Evolutionary conservation across 768 basidiomycete species (phyloP).

Genomic region (Lyophyllum shimeji): DNA sequence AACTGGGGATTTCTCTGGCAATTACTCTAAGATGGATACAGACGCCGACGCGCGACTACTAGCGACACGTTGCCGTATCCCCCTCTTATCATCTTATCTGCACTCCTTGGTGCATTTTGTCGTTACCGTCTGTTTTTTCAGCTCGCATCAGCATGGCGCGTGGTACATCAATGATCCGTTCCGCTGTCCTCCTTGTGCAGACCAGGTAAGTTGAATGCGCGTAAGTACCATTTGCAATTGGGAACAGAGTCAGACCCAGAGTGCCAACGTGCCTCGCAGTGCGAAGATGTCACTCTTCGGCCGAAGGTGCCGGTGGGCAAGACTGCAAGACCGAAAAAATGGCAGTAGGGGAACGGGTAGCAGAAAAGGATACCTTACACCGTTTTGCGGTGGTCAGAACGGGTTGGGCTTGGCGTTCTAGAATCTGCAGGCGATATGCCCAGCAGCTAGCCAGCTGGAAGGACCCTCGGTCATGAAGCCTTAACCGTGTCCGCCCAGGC

Average conservation of each 20-base stretch:
- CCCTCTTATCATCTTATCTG: background rate
- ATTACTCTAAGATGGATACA: background rate
- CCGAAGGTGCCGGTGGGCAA: background rate
- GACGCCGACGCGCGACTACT: background rate
- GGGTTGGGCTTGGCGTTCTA: too few relatives aligned
- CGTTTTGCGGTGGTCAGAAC: too few relatives aligned
- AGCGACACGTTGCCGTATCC: background rate
- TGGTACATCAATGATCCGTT: background rate
- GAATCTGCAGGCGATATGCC: background rate
- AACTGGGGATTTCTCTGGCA: background rate
- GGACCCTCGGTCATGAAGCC: slow-evolving; percentile 3
- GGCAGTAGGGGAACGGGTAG: too few relatives aligned
- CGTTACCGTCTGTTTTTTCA: background rate
- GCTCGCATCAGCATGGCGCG: background rate
- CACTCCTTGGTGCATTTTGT: background rate
- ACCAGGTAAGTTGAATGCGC: background rate
- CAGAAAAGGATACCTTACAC: too few relatives aligned
- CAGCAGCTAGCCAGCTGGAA: too few relatives aligned
- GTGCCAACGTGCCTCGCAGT: background rate
- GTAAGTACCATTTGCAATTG: background rate
- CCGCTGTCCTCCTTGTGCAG: background rate
- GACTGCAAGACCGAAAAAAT: background rate
- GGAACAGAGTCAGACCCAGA: background rate
- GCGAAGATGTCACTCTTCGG: background rate
- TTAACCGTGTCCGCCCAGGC: background rate